Conservation (phyloP, 371 early-diverging fungal genomes). For the Actinomortierella wolfii region DNA sequence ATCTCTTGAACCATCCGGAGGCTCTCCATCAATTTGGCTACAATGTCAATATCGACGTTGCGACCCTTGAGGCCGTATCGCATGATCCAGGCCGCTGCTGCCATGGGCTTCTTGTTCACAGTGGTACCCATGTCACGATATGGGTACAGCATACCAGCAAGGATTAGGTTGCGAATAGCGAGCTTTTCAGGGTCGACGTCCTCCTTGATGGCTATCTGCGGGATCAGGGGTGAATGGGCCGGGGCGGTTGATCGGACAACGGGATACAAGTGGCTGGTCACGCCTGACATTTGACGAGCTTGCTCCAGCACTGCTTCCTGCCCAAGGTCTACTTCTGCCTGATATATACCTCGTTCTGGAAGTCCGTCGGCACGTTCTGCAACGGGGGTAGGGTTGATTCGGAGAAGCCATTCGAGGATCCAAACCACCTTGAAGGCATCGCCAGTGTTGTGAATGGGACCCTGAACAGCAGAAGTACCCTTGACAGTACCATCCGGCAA, state of each 20-base stretch:
- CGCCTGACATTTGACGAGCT: constrained; percentile 6
- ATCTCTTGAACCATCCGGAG: constrained; percentile 24
- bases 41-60: constrained; percentile 50
- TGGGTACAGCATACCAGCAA: constrained; percentile 43
- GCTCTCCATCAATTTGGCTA: constrained; percentile 52
- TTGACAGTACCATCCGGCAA: constrained; percentile 24
- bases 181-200: constrained; percentile 20
- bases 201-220: constrained; percentile 10
- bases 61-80: constrained; percentile 43
- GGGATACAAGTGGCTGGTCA: constrained; percentile 19
- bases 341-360: constrained; percentile 11
- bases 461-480: constrained; percentile 28
- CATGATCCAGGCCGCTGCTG: constrained; percentile 36
- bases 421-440: constrained; percentile 52
- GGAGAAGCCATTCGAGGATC: constrained; percentile 53
- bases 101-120: constrained; percentile 31
- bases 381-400: constrained; percentile 10
- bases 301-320: constrained; percentile 23
- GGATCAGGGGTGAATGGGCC: constrained; percentile 9
- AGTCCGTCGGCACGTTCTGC: not conserved
- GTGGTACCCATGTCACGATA: constrained; percentile 29
- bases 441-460: constrained; percentile 32
- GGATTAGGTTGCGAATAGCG: constrained; percentile 40
- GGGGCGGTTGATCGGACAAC: constrained; percentile 11
- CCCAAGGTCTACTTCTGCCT: constrained; percentile 24